Percentiles rank a stretch among this genome's conserved stretches.
Evolutionary conservation across 2,329 filamentous ascomycete species (phyloP).

Genomic region (Colletotrichum liaoningense): DNA sequence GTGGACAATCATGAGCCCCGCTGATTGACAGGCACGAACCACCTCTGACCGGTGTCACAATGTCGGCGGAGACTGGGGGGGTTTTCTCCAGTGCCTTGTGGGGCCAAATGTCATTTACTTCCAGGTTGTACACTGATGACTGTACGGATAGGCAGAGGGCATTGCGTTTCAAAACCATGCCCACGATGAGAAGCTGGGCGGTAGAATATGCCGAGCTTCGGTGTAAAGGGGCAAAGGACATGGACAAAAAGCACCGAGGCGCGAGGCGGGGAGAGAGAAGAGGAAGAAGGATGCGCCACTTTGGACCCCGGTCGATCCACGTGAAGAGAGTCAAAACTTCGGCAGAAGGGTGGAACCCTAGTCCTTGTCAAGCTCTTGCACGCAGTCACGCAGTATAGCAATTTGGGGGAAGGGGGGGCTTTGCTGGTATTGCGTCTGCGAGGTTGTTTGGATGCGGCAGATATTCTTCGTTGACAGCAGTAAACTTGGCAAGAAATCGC

Average conservation of each 20-base stretch:
- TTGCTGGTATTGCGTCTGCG: too few relatives aligned
- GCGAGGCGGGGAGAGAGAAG: neutral
- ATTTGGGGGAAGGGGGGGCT: too few relatives aligned
- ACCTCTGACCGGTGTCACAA: neutral
- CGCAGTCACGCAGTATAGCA: too few relatives aligned
- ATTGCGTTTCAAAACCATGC: too few relatives aligned
- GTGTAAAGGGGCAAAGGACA: neutral
- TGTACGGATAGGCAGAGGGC: too few relatives aligned
- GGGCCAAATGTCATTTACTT: neutral
- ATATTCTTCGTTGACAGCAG: too few relatives aligned
- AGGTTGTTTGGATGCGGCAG: too few relatives aligned
- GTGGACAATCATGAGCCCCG: neutral
- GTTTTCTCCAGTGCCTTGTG: neutral
- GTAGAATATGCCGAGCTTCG: neutral
- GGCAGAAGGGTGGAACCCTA: neutral
- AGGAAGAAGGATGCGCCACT: neutral
- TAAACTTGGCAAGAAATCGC: too few relatives aligned
- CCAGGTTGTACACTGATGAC: too few relatives aligned
- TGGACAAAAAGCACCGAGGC: neutral
- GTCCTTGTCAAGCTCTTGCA: neutral
- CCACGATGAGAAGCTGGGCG: too few relatives aligned
- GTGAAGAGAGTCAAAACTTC: neutral
- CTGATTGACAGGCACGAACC: conserved; percentile 25
- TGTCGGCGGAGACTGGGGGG: neutral
- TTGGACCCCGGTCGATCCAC: neutral